These are phyloP conservation scores for Saccharomyces hybrid DNA, from an alignment of 1,139 yeast species.

Conservation along the genomic window DNA sequence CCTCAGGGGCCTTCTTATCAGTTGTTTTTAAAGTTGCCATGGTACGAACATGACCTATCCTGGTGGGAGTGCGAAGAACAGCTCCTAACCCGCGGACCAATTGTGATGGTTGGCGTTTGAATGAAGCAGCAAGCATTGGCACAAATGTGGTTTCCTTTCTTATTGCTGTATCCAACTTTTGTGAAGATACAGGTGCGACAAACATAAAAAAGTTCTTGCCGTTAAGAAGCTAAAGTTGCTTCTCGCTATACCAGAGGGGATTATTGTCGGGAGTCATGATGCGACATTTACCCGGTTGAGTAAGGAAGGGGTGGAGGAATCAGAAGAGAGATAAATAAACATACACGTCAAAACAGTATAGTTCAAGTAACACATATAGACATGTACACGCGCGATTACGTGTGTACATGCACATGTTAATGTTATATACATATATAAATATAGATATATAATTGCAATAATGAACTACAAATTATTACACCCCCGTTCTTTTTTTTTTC, in stretches of 20 bases:
- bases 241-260: neutral
- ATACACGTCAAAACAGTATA: neutral
- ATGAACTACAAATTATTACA: neutral
- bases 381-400: neutral
- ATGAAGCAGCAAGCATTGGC: neutral
- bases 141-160: neutral
- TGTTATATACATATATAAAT: neutral
- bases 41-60: conserved; percentile 22
- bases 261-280: neutral
- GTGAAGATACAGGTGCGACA: neutral
- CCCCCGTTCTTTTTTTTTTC: conserved; percentile 1
- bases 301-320: neutral
- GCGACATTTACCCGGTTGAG: neutral
- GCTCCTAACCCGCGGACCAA: neutral
- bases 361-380: neutral
- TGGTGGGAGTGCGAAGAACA: neutral
- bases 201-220: neutral
- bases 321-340: neutral
- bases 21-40: conserved; percentile 30
- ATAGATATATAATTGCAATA: neutral
- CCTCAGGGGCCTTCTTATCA: neutral
- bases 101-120: neutral
- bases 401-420: neutral
- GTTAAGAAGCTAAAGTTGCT: neutral
- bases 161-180: neutral